These are phyloP conservation scores for Cladosporium velox DNA, from an alignment of 2,329 filamentous ascomycete genomes.

Conservation along the genomic window DNA sequence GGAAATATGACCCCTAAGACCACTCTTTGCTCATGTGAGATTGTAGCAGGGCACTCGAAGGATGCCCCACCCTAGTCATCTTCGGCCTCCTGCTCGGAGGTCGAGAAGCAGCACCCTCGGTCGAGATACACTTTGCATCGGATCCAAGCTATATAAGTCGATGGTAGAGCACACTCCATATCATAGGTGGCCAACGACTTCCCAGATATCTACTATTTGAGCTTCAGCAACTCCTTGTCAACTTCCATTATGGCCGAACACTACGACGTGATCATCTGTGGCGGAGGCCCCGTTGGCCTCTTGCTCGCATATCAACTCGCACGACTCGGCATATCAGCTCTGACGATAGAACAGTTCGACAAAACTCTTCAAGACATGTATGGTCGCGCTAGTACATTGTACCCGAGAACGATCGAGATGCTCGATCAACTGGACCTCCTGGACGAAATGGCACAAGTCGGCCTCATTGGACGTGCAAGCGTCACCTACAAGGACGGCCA, in stretches of 20 bases:
- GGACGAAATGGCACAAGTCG: constrained; percentile 54
- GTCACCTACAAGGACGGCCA: constrained; percentile 54
- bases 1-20: no score
- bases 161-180: background rate
- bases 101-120: background rate
- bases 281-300: constrained; percentile 34
- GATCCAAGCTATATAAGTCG: background rate
- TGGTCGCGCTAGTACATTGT: constrained; percentile 58
- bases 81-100: background rate
- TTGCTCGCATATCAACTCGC: constrained; percentile 51
- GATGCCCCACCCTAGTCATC: background rate
- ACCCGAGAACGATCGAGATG: constrained; percentile 54
- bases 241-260: background rate
- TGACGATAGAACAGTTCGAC: constrained; percentile 52
- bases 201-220: background rate
- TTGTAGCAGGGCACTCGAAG: background rate
- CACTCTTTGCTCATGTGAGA: no score
- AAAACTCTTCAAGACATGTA: constrained; percentile 55
- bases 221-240: background rate
- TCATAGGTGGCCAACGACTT: background rate
- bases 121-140: background rate
- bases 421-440: constrained; percentile 55
- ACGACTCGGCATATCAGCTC: constrained; percentile 44
- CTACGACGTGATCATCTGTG: constrained; percentile 24
- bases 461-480: constrained; percentile 55